Evolutionary conservation across 495 filamentous ascomycete species (phyloP).

Genomic region (Hypoxylon lienhwacheense): DNA sequence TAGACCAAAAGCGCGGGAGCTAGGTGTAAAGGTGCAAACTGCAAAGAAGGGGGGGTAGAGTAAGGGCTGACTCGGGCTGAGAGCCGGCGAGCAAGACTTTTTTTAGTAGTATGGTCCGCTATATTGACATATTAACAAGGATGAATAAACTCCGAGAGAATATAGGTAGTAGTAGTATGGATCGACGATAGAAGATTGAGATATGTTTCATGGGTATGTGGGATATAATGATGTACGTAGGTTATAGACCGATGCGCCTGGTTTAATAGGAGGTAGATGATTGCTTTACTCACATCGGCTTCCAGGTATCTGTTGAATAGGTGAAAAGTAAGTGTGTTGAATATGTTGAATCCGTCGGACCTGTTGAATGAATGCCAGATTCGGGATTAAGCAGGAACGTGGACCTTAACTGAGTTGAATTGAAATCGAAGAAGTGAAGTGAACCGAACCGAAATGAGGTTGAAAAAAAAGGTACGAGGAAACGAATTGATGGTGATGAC

Average conservation of each 20-base stretch:
- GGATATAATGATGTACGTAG: slow-evolving; percentile 25
- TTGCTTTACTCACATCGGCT: too few species aligned
- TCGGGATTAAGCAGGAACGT: slow-evolving; percentile 5
- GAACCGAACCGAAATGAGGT: too few species aligned
- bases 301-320: too few species aligned
- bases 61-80: slow-evolving; percentile 25
- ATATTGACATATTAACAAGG: slow-evolving; percentile 36
- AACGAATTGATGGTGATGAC: slow-evolving; percentile 1
- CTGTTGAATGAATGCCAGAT: slow-evolving; percentile 1
- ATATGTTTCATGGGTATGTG: slow-evolving; percentile 14
- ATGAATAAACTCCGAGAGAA: slow-evolving; percentile 11
- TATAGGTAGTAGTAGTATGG: slow-evolving; percentile 20
- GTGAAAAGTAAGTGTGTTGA: too few species aligned
- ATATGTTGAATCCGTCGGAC: too few species aligned
- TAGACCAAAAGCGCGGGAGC: slow-evolving; percentile 1
- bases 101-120: slow-evolving; percentile 29
- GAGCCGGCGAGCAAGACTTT: slow-evolving; percentile 17
- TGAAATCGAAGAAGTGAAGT: too few species aligned
- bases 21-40: slow-evolving; percentile 9
- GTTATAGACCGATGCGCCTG: slow-evolving; percentile 19
- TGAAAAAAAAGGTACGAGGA: too few species aligned
- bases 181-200: slow-evolving; percentile 24
- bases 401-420: not conserved
- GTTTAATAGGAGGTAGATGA: too few species aligned
- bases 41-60: slow-evolving; percentile 7